Percentiles rank a stretch among this genome's conserved stretches.
Evolutionary conservation across 78 protist genomes (phyloP).

Genomic region (Dictyostelium discoideum): DNA sequence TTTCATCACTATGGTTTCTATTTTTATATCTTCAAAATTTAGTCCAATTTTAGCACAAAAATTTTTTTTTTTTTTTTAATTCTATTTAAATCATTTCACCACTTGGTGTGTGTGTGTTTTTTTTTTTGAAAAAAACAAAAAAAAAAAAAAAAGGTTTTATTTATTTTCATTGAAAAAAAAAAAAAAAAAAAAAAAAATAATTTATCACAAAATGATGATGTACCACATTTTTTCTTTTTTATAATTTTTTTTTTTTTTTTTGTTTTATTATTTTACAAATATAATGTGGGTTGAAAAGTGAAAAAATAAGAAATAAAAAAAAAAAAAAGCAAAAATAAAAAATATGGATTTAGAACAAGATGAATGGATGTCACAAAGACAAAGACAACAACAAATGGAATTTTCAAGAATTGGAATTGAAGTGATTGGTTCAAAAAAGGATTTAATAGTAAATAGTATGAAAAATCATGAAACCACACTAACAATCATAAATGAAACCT

Average conservation of each 20-base stretch:
- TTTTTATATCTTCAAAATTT: not conserved
- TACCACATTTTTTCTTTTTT: not conserved
- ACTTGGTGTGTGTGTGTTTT: not conserved
- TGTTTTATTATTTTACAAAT: not conserved
- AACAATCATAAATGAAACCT: not conserved
- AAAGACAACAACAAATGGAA: not conserved
- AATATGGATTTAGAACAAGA: not conserved
- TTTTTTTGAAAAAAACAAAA: too few species aligned
- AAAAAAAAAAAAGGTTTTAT: not conserved
- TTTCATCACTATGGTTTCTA: not conserved
- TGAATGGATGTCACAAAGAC: not conserved
- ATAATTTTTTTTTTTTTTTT: not conserved
- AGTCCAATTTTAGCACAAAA: not conserved
- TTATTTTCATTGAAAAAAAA: too few species aligned
- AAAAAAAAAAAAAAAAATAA: not conserved
- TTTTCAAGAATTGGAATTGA: slow-evolving; percentile 10
- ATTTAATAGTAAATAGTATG: slow-evolving; percentile 8
- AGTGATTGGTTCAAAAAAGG: slow-evolving; percentile 47
- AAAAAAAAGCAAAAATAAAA: not conserved
- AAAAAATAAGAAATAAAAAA: not conserved
- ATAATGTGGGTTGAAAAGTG: not conserved
- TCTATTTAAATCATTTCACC: not conserved
- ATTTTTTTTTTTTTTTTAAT: too few species aligned
- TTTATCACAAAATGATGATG: not conserved
- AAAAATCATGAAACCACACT: not conserved